Base-by-base conservation (phyloP, 2,329 filamentous ascomycete genomes). In the Colletotrichum sidae region DNA sequence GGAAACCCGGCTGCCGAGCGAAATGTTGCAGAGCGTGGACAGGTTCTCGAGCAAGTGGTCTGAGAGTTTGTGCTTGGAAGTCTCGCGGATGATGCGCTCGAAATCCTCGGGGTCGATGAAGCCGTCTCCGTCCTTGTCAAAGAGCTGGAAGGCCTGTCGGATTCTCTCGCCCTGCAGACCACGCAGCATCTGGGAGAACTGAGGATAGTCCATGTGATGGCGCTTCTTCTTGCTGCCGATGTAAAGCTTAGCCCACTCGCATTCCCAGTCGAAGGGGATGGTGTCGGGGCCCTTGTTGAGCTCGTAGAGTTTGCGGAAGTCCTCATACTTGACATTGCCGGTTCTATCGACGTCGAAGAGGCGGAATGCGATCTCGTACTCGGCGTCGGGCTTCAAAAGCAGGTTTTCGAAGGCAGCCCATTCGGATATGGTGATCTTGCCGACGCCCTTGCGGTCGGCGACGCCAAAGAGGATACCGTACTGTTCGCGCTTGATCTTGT, bases 351-450 rank as follows among this genome's bases (percentile, higher is more conserved):
- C 86, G 75, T 98, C 95, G 80, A 99, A 99, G 60, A 99, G 87
- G 72, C 96, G 92, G 82, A 98, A 99, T 13, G 96, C 95, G 72
- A 99, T 97, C 79, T 98, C 94, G 81, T 99, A 99, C 82, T 99
- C 96, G 77, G 96, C 96, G 75, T 98, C 96, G 68, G 96, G 92
- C 81, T 97, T 98, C 71, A 86, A 86, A 65, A 99, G 89, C 69
- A 99, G 87, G 82, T 97, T 96, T 81, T 97, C 93, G 79, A 98
- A 99, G 69, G 92, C 91, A 51, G 87, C 89, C 94, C 95, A 99
- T 81, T 99, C 96, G 66, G 89, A 84, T 59, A 98, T 82, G 71
- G 83, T 92, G 71, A 99, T 84, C 72, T 87, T 90, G 69, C 94
- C 94, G 49, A 83, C 83, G 70, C 84, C 86, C 70, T 88, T 88